A percentile compares a stretch with the other conserved stretches of the same genome.
Evolutionary conservation across 176 grass and related monocot species (phyloP).

Genomic region (Triticum timopheevii): DNA sequence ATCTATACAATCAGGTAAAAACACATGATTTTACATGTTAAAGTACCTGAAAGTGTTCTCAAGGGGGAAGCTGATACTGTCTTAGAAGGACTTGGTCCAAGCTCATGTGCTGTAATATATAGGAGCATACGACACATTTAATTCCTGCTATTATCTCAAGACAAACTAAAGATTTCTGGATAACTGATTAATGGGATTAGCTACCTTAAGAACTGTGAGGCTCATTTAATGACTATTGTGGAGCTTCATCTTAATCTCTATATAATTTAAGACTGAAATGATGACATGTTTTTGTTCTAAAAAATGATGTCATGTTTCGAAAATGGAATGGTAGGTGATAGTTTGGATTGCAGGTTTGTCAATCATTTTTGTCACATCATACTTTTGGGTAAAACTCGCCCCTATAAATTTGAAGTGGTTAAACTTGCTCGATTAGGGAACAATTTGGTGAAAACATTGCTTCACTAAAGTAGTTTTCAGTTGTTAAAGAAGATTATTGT

Average conservation of each 20-base stretch:
- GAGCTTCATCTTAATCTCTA: constrained; percentile 1
- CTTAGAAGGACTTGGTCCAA: constrained; percentile 47
- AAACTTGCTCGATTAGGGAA: background rate
- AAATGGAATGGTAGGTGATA: background rate
- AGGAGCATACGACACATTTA: constrained; percentile 21
- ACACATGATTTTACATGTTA: background rate
- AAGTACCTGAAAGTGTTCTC: constrained; percentile 58
- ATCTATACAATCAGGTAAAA: background rate
- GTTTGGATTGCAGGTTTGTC: background rate
- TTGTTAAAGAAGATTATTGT: background rate
- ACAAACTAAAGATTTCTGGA: background rate
- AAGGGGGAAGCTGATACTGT: constrained; percentile 49
- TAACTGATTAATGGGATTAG: background rate
- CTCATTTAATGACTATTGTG: background rate
- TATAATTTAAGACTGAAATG: background rate
- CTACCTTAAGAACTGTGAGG: background rate
- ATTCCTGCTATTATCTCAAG: background rate
- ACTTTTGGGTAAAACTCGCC: background rate
- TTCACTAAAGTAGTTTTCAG: background rate
- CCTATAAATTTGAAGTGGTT: background rate
- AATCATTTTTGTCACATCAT: background rate
- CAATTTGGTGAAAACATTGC: background rate
- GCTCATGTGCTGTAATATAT: constrained; percentile 27
- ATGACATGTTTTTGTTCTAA: background rate
- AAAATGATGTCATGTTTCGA: background rate